Percentiles rank a stretch among this genome's conserved stretches.
phyloP scores from a whole-genome alignment of 169 alveolate genomes.

The Cryptosporidium baileyi region DNA sequence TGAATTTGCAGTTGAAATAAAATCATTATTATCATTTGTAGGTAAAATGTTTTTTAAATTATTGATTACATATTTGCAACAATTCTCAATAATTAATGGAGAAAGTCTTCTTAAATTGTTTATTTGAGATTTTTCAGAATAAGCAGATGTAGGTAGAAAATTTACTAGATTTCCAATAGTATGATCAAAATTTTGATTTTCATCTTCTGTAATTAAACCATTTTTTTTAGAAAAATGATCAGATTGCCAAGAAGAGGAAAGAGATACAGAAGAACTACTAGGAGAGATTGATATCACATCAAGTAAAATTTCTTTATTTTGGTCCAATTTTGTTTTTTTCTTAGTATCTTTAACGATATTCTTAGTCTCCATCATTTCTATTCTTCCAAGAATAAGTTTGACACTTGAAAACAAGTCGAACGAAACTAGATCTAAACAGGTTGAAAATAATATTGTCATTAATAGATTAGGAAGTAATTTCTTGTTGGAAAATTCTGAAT shows the following conservation, averaged over 20 bases:
- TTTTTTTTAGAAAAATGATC: background rate
- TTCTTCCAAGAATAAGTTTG: conserved; percentile 30
- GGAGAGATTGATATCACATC: conserved; percentile 22
- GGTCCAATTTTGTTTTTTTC: background rate
- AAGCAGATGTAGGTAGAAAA: background rate
- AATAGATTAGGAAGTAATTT: conserved; percentile 19
- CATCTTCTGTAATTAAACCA: too few relatives aligned
- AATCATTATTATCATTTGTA: background rate
- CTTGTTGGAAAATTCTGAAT: too few relatives aligned
- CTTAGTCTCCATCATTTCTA: conserved; percentile 42
- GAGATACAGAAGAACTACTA: conserved; percentile 50
- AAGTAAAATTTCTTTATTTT: background rate
- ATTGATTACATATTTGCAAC: background rate
- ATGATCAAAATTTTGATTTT: background rate
- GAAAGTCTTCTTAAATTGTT: background rate
- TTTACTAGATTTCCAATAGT: conserved; percentile 30
- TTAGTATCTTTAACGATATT: background rate
- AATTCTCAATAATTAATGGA: background rate
- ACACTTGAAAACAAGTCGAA: conserved; percentile 39
- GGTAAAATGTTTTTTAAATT: background rate
- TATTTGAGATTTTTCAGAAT: conserved; percentile 13
- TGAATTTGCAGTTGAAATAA: background rate
- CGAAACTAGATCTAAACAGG: conserved; percentile 23
- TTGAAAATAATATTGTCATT: conserved; percentile 33
- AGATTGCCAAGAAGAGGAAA: conserved; percentile 44